Evolutionary conservation across 805 yeast species (phyloP).

Genomic region (Pichia eremophila): DNA sequence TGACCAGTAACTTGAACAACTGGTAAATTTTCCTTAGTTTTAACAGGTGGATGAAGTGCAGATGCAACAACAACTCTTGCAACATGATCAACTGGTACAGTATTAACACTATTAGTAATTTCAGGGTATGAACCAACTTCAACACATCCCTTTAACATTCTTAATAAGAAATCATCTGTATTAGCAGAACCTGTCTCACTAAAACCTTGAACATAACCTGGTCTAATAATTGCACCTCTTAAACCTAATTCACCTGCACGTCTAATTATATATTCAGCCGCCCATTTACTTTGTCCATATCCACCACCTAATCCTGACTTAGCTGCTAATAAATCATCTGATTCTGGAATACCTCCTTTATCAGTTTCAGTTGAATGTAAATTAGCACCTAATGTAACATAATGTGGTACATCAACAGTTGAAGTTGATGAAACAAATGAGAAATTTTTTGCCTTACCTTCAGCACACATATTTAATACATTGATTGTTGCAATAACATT

Average conservation of each 20-base stretch:
- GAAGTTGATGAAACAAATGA: constrained; percentile 96
- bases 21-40: constrained; percentile 33
- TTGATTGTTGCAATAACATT: constrained; percentile 85
- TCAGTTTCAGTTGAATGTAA: constrained; percentile 60
- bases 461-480: constrained; percentile 65
- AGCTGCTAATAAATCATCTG: constrained; percentile 79
- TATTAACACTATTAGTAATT: constrained; percentile 79
- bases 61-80: constrained; percentile 84
- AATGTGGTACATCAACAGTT: constrained; percentile 77
- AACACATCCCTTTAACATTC: constrained; percentile 91
- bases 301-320: constrained; percentile 79
- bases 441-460: constrained; percentile 78
- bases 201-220: constrained; percentile 93
- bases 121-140: constrained; percentile 83
- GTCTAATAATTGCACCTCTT: constrained; percentile 82
- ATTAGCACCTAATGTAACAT: constrained; percentile 65
- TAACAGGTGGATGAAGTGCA: constrained; percentile 63
- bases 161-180: constrained; percentile 90
- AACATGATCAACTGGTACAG: constrained; percentile 98
- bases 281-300: constrained; percentile 98
- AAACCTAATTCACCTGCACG: constrained; percentile 83
- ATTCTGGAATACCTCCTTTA: constrained; percentile 64
- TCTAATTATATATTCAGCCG: constrained; percentile 83
- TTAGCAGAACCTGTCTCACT: constrained; percentile 79
- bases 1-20: constrained; percentile 98